A percentile compares a stretch with the other conserved stretches of the same genome.
Conservation (phyloP, 2,329 filamentous ascomycete species). For the Trichoderma harzianum region DNA sequence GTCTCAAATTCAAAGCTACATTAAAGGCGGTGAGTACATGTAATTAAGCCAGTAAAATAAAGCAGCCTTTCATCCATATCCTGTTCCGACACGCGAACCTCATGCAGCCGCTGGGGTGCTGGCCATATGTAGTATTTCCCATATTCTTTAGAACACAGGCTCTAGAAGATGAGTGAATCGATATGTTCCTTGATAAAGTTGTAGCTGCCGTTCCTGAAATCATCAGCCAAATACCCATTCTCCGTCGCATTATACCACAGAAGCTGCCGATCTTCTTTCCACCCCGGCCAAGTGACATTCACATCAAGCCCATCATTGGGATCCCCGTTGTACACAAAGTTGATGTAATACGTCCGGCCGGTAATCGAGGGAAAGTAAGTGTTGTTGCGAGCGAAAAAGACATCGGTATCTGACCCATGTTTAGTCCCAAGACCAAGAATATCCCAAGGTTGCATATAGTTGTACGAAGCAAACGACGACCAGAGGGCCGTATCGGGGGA, state of each 20-base stretch:
- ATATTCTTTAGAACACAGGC: not conserved
- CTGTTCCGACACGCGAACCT: no score
- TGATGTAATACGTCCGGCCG: constrained; percentile 67
- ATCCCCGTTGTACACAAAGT: constrained; percentile 67
- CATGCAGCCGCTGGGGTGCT: no score
- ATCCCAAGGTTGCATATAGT: constrained; percentile 38
- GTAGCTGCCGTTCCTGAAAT: not conserved
- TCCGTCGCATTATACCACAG: constrained; percentile 24
- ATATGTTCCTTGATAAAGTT: not conserved
- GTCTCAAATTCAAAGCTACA: no score
- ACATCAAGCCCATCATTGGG: constrained; percentile 56
- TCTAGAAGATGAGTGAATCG: not conserved
- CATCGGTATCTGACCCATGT: constrained; percentile 62
- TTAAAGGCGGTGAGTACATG: no score
- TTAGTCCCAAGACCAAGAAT: constrained; percentile 60
- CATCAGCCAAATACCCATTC: not conserved
- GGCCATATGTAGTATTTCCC: no score
- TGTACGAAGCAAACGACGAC: constrained; percentile 73
- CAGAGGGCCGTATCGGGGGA: constrained; percentile 60
- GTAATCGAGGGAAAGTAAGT: constrained; percentile 55
- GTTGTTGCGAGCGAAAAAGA: constrained; percentile 65
- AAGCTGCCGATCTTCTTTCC: constrained; percentile 45
- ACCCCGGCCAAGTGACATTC: constrained; percentile 40
- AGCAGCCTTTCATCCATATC: no score
- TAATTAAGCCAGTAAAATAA: no score